These are phyloP conservation scores for Skeletonema potamos DNA, from an alignment of 108 stramenopile genomes.

Conservation along the genomic window DNA sequence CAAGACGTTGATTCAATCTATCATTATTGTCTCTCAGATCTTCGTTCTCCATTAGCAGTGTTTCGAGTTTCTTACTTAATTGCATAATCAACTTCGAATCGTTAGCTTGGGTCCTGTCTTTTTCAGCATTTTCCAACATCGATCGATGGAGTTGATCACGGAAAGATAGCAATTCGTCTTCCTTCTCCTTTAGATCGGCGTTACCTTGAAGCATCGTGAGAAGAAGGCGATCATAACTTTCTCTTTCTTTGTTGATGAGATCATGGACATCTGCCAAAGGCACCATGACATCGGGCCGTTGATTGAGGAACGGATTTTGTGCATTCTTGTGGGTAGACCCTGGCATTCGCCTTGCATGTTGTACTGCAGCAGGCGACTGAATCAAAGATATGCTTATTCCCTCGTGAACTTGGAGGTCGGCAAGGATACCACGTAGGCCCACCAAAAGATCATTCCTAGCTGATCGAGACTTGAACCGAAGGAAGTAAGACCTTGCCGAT, in stretches of 20 bases:
- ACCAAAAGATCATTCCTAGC: constrained; percentile 79
- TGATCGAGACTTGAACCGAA: constrained; percentile 79
- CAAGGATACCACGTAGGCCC: constrained; percentile 78
- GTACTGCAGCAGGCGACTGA: constrained; percentile 42
- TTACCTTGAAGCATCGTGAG: constrained; percentile 80
- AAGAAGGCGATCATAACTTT: constrained; percentile 85
- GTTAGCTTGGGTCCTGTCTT: constrained; percentile 87
- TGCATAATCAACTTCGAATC: constrained; percentile 93
- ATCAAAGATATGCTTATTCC: constrained; percentile 84
- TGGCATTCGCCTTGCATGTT: constrained; percentile 46
- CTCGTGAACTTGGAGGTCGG: constrained; percentile 87
- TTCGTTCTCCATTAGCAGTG: constrained; percentile 90
- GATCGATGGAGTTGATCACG: constrained; percentile 69
- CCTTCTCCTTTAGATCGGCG: constrained; percentile 87
- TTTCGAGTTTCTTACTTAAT: constrained; percentile 91
- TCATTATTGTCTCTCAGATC: constrained; percentile 90
- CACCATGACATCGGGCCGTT: constrained; percentile 70
- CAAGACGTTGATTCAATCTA: constrained; percentile 78
- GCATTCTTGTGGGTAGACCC: constrained; percentile 40
- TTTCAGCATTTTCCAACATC: constrained; percentile 71
- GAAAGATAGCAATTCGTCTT: constrained; percentile 77
- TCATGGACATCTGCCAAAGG: constrained; percentile 83
- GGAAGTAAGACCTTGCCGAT: constrained; percentile 74
- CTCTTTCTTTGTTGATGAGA: constrained; percentile 82
- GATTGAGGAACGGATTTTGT: constrained; percentile 42